phyloP scores from a whole-genome alignment of 768 basidiomycete species.

The Clitopilus hobsonii region DNA sequence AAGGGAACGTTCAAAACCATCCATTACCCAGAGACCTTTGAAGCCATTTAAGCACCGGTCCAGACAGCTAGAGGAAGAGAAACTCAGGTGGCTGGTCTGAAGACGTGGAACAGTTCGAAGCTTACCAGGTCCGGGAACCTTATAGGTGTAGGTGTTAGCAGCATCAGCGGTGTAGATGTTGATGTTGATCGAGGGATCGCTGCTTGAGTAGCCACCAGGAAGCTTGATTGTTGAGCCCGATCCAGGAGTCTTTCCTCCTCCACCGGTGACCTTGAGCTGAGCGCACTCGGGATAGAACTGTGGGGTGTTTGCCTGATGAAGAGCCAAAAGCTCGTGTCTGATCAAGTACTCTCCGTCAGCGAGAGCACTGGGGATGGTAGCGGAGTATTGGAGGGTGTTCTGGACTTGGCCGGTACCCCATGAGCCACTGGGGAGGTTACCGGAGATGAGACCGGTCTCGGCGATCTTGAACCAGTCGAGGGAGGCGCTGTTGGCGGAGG shows the following conservation, averaged over 20 bases:
- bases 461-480: conserved; percentile 36
- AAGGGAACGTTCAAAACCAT: neutral
- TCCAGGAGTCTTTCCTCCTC: conserved; percentile 27
- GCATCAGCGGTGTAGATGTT: conserved; percentile 31
- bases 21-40: neutral
- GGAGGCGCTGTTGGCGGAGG: conserved; percentile 24
- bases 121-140: conserved; percentile 28
- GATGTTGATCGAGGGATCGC: conserved; percentile 30
- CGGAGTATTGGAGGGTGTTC: conserved; percentile 23
- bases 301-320: conserved; percentile 33
- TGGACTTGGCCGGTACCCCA: conserved; percentile 26
- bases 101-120: neutral
- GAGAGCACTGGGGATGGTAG: conserved; percentile 27
- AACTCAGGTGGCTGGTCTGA: neutral
- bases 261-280: conserved; percentile 32
- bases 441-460: conserved; percentile 25
- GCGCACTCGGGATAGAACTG: conserved; percentile 38
- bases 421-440: conserved; percentile 22
- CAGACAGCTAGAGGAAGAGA: conserved; percentile 13
- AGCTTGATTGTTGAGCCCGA: conserved; percentile 27
- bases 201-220: conserved; percentile 30
- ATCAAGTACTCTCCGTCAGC: conserved; percentile 32
- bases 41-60: conserved; percentile 4
- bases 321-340: conserved; percentile 32
- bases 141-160: conserved; percentile 25